Base-by-base conservation (phyloP, 2,329 filamentous ascomycete species). In the Phaeosphaeria sp. region DNA sequence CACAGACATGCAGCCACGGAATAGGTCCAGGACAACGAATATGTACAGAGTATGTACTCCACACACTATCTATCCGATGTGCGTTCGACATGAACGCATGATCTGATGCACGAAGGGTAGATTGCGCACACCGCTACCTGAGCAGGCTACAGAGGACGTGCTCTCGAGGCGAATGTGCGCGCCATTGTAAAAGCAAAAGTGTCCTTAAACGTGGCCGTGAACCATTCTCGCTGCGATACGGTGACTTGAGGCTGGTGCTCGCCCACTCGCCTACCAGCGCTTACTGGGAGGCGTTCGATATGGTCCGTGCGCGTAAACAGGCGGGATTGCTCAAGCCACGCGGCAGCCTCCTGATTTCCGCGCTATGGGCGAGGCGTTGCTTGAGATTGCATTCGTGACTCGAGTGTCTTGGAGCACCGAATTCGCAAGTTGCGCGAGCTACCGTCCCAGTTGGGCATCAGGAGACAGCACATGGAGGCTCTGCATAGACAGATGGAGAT, bases 321-420 rank as follows among this genome's bases (percentile, higher is more conserved):
- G 40, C 55, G 58, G 49, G 33, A 51, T 36, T 22, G 53, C 18
- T 22, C 17, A 52, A 56, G 57, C 42, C 53, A 56, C 45, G n/a
- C 46, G 57, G 42, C 53, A 36, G 30, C 30, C 33, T 49, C 44
- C 43, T 51, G 11, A 27, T 21, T 48, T 43, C 5, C 30, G 30
- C 50, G 47, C 27, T 53, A 53, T 40, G 18, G 40, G 43, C 39
- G 33, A 53, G 51, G 56, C 55, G 45, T 51, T 61, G 56, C 57
- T 62, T 47, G 58, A 47, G 25, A 46, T 40, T 53, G 43, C 25
- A 46, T 53, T 24, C 27, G 42, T 39, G 50, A 53, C 46, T 33
- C 43, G 36, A 17, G 42, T 36, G n/a, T 20, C 13, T 44, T 44
- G 30, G 30, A 36, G 30, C 30, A 36, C 30, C 30, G 15, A 13